phyloP scores from a whole-genome alignment of 1,139 yeast genomes.

The Lodderomyces theae region DNA sequence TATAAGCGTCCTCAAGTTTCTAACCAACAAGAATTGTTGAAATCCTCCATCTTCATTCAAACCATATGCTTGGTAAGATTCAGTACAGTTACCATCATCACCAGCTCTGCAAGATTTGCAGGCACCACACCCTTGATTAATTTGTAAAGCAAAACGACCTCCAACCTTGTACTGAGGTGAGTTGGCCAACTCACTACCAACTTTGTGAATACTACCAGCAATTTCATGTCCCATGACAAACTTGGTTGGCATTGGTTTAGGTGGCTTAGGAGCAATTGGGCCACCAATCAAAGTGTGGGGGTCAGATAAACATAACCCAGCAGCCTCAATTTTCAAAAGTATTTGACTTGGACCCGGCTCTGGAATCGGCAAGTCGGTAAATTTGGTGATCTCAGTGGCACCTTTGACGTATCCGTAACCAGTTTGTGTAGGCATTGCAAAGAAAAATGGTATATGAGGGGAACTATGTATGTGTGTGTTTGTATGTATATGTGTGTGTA shows the following conservation, averaged over 20 bases:
- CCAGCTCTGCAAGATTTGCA: constrained; percentile 46
- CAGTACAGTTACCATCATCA: constrained; percentile 37
- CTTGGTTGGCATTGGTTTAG: constrained; percentile 18
- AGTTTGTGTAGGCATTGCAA: constrained; percentile 13
- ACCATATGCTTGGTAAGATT: constrained; percentile 33
- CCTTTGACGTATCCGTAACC: constrained; percentile 29
- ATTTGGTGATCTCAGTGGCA: constrained; percentile 20
- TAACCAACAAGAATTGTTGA: constrained; percentile 43
- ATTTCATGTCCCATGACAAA: constrained; percentile 60
- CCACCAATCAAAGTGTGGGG: constrained; percentile 40
- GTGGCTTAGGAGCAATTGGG: constrained; percentile 20
- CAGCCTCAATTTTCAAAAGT: constrained; percentile 48
- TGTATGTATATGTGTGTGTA: too few species aligned
- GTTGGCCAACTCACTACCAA: constrained; percentile 33
- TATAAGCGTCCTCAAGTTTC: constrained; percentile 34
- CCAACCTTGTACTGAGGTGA: constrained; percentile 32
- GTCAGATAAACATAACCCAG: constrained; percentile 54
- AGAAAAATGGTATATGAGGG: neutral
- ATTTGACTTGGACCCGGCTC: constrained; percentile 36
- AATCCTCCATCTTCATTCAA: constrained; percentile 50
- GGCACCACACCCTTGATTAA: constrained; percentile 42
- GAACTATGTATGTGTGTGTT: too few species aligned
- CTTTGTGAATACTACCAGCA: constrained; percentile 46
- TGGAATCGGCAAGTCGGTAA: constrained; percentile 33
- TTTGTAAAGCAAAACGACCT: constrained; percentile 34